Evolutionary conservation across 2,329 filamentous ascomycete species (phyloP).

Genomic region (Pseudopyricularia cyperi): DNA sequence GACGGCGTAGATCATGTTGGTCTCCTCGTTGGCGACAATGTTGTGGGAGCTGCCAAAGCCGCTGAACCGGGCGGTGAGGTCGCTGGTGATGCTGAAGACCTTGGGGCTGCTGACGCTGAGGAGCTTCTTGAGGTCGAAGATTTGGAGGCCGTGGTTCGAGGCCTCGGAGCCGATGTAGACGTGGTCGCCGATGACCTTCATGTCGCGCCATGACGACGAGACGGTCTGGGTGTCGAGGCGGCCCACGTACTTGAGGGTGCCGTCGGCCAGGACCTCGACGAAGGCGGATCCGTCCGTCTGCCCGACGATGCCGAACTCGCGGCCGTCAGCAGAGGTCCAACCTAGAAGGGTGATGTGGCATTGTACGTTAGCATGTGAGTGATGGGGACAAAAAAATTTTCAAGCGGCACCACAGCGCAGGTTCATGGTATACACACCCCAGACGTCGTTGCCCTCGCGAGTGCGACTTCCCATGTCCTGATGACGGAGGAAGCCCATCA

Average conservation of each 20-base stretch:
- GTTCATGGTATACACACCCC: neutral
- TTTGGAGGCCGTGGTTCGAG: conserved; percentile 40
- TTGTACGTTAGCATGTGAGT: neutral
- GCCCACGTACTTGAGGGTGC: conserved; percentile 38
- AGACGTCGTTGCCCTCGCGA: neutral
- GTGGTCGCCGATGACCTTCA: conserved; percentile 21
- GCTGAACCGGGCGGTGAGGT: neutral
- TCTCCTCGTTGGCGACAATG: conserved; percentile 9
- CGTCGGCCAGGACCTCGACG: conserved; percentile 33
- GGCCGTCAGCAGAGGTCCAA: conserved; percentile 37
- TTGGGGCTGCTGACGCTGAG: conserved; percentile 23
- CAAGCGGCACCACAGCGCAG: neutral
- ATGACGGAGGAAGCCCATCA: conserved; percentile 1
- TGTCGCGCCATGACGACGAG: conserved; percentile 32
- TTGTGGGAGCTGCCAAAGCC: conserved; percentile 2
- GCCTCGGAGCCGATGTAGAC: conserved; percentile 27
- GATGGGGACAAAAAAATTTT: neutral
- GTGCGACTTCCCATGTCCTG: conserved; percentile 1
- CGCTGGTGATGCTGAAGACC: neutral
- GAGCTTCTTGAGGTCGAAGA: conserved; percentile 49
- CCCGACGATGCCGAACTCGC: conserved; percentile 40
- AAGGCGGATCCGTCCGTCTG: conserved; percentile 42
- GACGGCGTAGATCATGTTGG: conserved; percentile 26
- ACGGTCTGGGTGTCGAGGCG: conserved; percentile 29
- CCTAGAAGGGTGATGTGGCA: conserved; percentile 17